phyloP scores from a whole-genome alignment of 192 early-diverging fungal species.

The Chytriomyces hyalinus region DNA sequence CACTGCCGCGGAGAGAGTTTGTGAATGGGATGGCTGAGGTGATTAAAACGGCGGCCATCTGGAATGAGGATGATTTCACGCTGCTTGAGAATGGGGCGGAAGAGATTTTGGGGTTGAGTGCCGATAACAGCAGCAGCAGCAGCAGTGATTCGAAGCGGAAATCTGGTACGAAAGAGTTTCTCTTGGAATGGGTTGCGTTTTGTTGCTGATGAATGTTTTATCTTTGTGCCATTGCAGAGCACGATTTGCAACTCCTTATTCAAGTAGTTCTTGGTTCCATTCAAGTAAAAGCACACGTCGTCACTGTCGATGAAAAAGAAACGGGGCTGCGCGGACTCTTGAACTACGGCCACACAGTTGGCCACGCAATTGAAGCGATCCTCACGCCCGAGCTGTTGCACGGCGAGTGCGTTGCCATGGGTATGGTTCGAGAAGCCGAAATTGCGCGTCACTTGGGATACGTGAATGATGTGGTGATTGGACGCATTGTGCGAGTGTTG shows the following conservation, averaged over 20 bases:
- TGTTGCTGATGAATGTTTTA: not conserved
- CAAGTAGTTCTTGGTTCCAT: slow-evolving; percentile 87
- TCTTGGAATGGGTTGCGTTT: not conserved
- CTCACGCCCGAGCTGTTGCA: slow-evolving; percentile 88
- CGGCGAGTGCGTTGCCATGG: slow-evolving; percentile 95
- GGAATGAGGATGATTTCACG: slow-evolving; percentile 84
- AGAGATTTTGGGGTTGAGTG: slow-evolving; percentile 68
- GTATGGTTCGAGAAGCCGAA: slow-evolving; percentile 94
- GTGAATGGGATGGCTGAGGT: slow-evolving; percentile 97
- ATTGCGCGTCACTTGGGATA: slow-evolving; percentile 86
- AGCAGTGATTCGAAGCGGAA: not conserved
- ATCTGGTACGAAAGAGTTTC: not conserved
- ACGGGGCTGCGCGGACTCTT: slow-evolving; percentile 90
- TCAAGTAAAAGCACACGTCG: slow-evolving; percentile 91
- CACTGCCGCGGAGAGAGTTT: slow-evolving; percentile 89
- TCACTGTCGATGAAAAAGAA: slow-evolving; percentile 95
- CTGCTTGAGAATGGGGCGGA: slow-evolving; percentile 86
- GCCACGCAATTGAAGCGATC: slow-evolving; percentile 95
- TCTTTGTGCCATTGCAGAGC: slow-evolving; percentile 3
- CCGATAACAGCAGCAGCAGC: slow-evolving; percentile 1
- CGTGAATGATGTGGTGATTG: slow-evolving; percentile 83
- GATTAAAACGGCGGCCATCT: slow-evolving; percentile 97
- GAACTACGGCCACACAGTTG: slow-evolving; percentile 97
- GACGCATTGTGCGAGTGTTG: slow-evolving; percentile 82
- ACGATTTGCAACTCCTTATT: slow-evolving; percentile 54